Conservation (phyloP, 495 filamentous ascomycete genomes). For the Daldinia loculata region DNA sequence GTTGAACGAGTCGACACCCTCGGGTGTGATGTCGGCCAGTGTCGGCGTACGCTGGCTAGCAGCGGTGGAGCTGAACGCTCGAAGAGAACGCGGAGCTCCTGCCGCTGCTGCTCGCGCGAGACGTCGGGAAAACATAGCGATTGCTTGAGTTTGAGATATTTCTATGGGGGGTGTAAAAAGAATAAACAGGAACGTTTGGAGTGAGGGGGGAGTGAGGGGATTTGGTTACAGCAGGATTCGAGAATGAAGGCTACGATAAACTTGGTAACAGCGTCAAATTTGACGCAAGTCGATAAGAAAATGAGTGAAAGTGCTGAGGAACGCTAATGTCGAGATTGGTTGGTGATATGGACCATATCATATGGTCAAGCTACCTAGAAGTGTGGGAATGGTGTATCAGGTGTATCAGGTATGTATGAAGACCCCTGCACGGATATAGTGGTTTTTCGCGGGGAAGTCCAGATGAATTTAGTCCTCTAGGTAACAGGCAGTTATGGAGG, state of each 20-base stretch:
- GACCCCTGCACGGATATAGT: slow-evolving; percentile 3
- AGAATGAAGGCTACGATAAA: slow-evolving; percentile 23
- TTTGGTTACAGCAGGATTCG: slow-evolving; percentile 11
- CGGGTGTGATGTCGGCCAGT: slow-evolving; percentile 78
- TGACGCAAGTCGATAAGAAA: slow-evolving; percentile 31
- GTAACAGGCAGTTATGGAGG: slow-evolving; percentile 25
- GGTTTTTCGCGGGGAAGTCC: slow-evolving; percentile 37
- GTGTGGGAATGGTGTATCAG: slow-evolving; percentile 8
- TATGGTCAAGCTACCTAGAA: slow-evolving; percentile 4
- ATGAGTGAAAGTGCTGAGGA: slow-evolving; percentile 35
- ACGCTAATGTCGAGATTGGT: slow-evolving; percentile 38
- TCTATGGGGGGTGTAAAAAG: slow-evolving; percentile 1
- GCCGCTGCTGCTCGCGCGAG: slow-evolving; percentile 55
- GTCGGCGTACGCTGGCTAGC: slow-evolving; percentile 69
- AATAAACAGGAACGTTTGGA: slow-evolving; percentile 15
- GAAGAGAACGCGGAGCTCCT: slow-evolving; percentile 58
- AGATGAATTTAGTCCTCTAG: slow-evolving; percentile 7
- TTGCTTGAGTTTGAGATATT: slow-evolving; percentile 16
- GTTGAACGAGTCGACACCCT: slow-evolving; percentile 75
- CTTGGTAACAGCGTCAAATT: slow-evolving; percentile 28
- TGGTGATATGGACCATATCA: slow-evolving; percentile 23
- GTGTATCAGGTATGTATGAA: slow-evolving; percentile 33
- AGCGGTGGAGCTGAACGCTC: slow-evolving; percentile 69
- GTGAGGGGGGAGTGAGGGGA: neutral
- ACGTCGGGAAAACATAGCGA: slow-evolving; percentile 49